Base-by-base conservation (phyloP, 2,329 filamentous ascomycete genomes). In the Tolypocladium ophioglossoides region DNA sequence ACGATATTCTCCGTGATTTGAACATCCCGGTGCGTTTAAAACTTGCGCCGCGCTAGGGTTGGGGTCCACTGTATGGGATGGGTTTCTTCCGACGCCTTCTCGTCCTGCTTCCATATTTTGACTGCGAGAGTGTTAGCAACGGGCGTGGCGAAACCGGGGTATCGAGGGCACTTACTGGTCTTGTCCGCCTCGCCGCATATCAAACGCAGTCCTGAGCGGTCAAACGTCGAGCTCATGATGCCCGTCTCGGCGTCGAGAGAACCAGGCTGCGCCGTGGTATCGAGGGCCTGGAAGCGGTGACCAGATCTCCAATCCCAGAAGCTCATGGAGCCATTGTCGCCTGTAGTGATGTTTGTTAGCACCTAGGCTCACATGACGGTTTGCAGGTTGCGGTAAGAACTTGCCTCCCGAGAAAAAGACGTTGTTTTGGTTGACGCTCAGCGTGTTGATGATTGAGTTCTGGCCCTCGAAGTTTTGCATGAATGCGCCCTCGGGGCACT, bases 231-330 rank as follows among this genome's bases (percentile, higher is more conserved):
- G 66, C 87, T 89, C 86, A 99, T 96, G 62, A 99, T 84, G 52
- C 95, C 95, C 7, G 90, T 86, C 72, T 99, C 94, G 7, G 94
- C 94, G 64, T 97, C 91, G 27, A 99, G 75, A 20, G 89, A 95
- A 51, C 94, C 94, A 0, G 94, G 94, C 69, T 99, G 94, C 0
- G 94, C 94, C 9, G 89, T 89, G 4, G 89, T 95, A 62, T 99
- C 91, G 14, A 92, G 79, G 10, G 84, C 82, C 72, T 99, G 94
- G 74, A 94, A 99, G 50, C 87, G 81, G 68, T 99, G 84, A 0
- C 95, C 94, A 0, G 91, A 88, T 74, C 97, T 97, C 94, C 94
- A 99, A 69, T 99, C 95, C 88, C 91, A 99, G 76, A 99, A 99
- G 61, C 84, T 89, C 77, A 97, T 94, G 38, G 89, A 95, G 41